Base-by-base conservation (phyloP, 768 basidiomycete species). In the Macrolepiota dolichaula region DNA sequence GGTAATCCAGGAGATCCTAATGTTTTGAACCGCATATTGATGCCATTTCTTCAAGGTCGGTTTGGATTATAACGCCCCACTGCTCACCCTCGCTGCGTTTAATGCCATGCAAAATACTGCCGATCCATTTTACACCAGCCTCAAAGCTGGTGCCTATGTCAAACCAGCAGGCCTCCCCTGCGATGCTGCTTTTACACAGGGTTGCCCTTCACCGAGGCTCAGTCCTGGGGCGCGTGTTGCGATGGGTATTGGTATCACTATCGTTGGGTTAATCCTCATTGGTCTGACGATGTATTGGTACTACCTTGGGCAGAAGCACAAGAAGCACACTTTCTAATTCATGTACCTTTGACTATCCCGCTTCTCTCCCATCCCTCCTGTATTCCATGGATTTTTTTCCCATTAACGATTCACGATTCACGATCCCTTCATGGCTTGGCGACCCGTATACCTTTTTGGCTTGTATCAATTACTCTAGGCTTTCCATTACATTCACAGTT, bases 61-160 rank as follows among this genome's bases (percentile, higher is more conserved):
- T n/a, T 74, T 94, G 42, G 95, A 97, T 69, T 95, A 94, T 72
- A 92, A 91, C 65, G 92, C 94, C 0, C 93, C 94, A 1, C 80
- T 96, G 77, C 78, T 96, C n/a, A 89, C 92, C 1, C 80, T 97
- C 37, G 86, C 89, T 0, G 90, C 93, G 17, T 86, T 87, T 78
- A 85, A 89, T 65, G 80, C 89, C n/a, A 68, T 90, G 53, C 86
- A 85, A 63, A 84, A 86, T 61, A 78, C 76, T 25, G 71, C 69
- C 19, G 92, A 95, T 65, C 94, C 94, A 0, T 94, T 80, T 74
- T 97, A 85, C 71, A 91, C 89, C 15, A 73, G 79, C 5, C 75
- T 96, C 32, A 75, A 85, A 70, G 84, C 81, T 1, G 92, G 92
- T 32, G 81, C 81, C 54, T 91, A 90, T 69, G 79, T 82, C 42